Percentiles rank a stretch among this genome's conserved stretches.
Conservation (phyloP, 2,329 filamentous ascomycete species). For the Arthroderma sp. region DNA sequence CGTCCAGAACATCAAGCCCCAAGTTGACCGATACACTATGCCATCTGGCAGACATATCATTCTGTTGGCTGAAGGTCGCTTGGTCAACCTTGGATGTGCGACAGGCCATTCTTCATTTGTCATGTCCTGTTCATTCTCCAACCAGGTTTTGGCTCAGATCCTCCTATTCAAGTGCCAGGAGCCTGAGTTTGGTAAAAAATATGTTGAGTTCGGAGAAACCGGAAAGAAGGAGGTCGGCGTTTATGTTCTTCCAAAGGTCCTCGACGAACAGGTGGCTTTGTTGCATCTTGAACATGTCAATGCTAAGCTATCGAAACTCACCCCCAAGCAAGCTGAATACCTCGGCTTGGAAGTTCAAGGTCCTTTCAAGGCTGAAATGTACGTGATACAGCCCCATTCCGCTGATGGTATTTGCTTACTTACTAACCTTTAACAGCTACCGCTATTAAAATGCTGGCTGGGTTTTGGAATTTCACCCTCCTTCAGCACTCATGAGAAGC, state of each 20-base stretch:
- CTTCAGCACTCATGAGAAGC: too few species aligned
- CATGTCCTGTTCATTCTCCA: slow-evolving; percentile 99
- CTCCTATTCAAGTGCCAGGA: slow-evolving; percentile 91
- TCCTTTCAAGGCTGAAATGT: slow-evolving; percentile 93
- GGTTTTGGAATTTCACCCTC: too few species aligned
- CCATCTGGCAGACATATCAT: slow-evolving; percentile 91
- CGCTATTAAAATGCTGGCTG: slow-evolving; percentile 45
- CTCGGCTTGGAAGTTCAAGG: slow-evolving; percentile 73
- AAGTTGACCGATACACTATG: slow-evolving; percentile 97
- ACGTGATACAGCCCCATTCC: slow-evolving; percentile 20
- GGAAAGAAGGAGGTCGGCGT: slow-evolving; percentile 85
- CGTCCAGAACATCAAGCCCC: slow-evolving; percentile 98
- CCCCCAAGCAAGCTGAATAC: slow-evolving; percentile 82
- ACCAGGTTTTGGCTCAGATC: slow-evolving; percentile 99
- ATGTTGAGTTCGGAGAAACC: slow-evolving; percentile 86
- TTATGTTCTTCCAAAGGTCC: slow-evolving; percentile 95
- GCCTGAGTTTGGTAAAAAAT: slow-evolving; percentile 78
- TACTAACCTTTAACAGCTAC: slow-evolving; percentile 36
- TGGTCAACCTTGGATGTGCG: slow-evolving; percentile 98
- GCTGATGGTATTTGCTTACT: slow-evolving; percentile 12
- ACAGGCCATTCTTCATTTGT: slow-evolving; percentile 99
- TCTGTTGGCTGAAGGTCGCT: slow-evolving; percentile 93
- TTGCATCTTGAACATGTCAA: slow-evolving; percentile 90
- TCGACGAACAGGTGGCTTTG: slow-evolving; percentile 95
- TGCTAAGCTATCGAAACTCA: slow-evolving; percentile 81